Base-by-base conservation (phyloP, 495 filamentous ascomycete species). In the Xylaria sp. region DNA sequence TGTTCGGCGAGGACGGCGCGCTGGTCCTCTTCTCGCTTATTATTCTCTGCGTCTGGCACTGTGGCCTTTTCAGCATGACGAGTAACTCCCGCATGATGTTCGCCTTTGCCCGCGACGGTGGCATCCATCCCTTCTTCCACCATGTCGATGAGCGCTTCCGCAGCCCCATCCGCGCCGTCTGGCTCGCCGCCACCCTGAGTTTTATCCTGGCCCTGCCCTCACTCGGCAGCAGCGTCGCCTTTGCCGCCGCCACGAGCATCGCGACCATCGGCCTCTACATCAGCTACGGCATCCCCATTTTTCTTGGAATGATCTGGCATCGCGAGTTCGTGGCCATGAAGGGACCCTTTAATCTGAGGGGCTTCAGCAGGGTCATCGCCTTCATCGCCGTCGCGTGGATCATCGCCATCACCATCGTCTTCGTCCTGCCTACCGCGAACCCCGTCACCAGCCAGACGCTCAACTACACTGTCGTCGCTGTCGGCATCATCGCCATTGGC, bases 21-120 rank as follows among this genome's bases (percentile, higher is more conserved):
- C 91, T 95, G 53, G 92, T 87, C 5, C 83, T 95, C 2, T 85
- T 93, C 12, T 90, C 93, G 76, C 82, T 94, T 6, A 87, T 94
- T 69, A 85, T 94, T 31, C 88, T 71, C 12, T 71, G 91, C 6
- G 90, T 94, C 62, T 80, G 86, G 50, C 83, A 90, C 72, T 90
- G 90, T 71, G 87, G 87, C 15, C 88, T 88, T 63, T 82, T 88
- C 53, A 88, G 88, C 46, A 84, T 86, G 31, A 79, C 88, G n/a
- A 88, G 86, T 0, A 88, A 88, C 19, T 85, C 88, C 19, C 85
- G 83, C 48, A 83, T 88, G 31, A 89, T 88, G 21, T 90, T 87
- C 73, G 87, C 88, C 29, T 90, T 90, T 74, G 88, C 88, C 0
- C 83, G 88, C 59, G 88, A 90, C 75, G 85, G 86, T 19, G 91